Evolutionary conservation across 2,329 filamentous ascomycete genomes (phyloP).

Genomic region (Emmonsiellopsis sp.): DNA sequence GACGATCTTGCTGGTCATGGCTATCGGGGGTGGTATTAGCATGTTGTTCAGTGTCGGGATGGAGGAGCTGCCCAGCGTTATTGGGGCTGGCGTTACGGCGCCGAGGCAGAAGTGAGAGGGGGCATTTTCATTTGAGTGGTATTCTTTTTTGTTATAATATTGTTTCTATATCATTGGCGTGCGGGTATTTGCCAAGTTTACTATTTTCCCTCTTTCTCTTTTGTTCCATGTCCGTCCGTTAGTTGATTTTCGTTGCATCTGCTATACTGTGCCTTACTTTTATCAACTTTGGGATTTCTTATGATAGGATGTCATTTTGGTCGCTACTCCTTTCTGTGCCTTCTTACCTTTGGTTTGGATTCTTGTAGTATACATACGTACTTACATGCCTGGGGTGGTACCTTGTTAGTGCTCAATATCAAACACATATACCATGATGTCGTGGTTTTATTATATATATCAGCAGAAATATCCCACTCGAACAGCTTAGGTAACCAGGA

Average conservation of each 20-base stretch:
- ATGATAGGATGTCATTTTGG: neutral
- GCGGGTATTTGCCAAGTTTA: neutral
- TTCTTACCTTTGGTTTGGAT: neutral
- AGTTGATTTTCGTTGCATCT: neutral
- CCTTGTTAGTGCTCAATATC: no score
- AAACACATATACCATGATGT: no score
- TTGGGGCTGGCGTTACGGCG: slow-evolving; percentile 84
- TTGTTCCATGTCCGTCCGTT: neutral
- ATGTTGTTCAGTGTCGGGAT: slow-evolving; percentile 76
- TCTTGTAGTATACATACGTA: neutral
- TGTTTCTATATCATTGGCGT: neutral
- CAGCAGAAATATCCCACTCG: no score
- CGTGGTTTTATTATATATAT: no score
- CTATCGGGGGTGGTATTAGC: slow-evolving; percentile 62
- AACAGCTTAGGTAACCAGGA: no score
- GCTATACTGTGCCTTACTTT: neutral
- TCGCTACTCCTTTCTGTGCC: neutral
- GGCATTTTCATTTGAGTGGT: neutral
- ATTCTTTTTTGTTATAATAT: neutral
- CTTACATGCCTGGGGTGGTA: no score
- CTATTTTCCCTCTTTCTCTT: neutral
- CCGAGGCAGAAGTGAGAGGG: slow-evolving; percentile 41
- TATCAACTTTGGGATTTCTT: neutral
- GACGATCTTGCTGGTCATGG: slow-evolving; percentile 57
- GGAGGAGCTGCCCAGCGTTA: slow-evolving; percentile 83